Evolutionary conservation across 257 asterid genomes (phyloP).

Genomic region (Solanum infundibuliforme): DNA sequence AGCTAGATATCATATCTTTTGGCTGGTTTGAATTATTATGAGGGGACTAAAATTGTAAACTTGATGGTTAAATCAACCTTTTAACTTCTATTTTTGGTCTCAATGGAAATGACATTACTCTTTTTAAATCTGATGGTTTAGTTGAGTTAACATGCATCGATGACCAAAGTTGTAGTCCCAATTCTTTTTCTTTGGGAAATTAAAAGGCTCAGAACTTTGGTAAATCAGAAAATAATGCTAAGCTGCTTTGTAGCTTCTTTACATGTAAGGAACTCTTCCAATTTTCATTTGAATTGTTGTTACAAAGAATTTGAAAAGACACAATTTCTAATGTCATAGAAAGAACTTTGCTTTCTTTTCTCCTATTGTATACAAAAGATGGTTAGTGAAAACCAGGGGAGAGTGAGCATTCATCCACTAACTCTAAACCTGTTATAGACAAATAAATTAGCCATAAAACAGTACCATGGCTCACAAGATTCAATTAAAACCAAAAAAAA

Average conservation of each 20-base stretch:
- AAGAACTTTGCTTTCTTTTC: background rate
- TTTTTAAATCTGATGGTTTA: background rate
- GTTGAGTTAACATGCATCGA: background rate
- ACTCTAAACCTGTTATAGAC: background rate
- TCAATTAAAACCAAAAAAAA: background rate
- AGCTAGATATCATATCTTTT: background rate
- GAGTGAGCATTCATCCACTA: constrained; percentile 2
- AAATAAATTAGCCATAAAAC: background rate
- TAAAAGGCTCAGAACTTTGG: background rate
- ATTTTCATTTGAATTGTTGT: background rate
- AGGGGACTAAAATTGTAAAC: background rate
- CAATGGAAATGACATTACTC: background rate
- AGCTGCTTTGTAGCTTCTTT: background rate
- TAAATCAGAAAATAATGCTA: background rate
- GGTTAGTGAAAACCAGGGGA: background rate
- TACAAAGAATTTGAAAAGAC: background rate
- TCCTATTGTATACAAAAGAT: background rate
- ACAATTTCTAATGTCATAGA: background rate
- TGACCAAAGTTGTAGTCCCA: background rate
- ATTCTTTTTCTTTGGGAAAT: background rate
- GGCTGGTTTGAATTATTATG: background rate
- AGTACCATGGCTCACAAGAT: background rate
- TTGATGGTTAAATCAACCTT: background rate
- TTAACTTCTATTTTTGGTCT: background rate
- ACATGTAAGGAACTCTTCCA: background rate